Evolutionary conservation across 2,329 filamentous ascomycete species (phyloP).

Genomic region (Botryotinia convoluta): DNA sequence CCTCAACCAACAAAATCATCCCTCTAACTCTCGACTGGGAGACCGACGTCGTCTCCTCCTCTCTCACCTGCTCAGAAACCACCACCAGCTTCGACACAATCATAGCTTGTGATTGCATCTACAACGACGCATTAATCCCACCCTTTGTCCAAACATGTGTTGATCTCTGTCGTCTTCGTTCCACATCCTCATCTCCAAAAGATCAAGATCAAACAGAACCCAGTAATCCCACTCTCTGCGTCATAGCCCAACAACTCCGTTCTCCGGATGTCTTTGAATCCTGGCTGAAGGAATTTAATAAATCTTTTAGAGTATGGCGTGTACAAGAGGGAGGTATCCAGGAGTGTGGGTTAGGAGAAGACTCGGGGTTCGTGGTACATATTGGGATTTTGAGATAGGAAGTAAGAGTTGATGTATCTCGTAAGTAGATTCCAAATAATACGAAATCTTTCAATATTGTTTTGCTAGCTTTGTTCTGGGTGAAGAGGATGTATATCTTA

Average conservation of each 20-base stretch:
- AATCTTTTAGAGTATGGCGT: slow-evolving; percentile 71
- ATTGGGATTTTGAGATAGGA: slow-evolving; percentile 60
- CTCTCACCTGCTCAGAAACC: slow-evolving; percentile 32
- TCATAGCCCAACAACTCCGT: slow-evolving; percentile 87
- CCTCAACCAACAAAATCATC: slow-evolving; percentile 8
- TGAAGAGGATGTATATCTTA: not conserved
- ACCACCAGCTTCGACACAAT: slow-evolving; percentile 64
- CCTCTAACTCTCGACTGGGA: slow-evolving; percentile 76
- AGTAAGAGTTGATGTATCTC: not conserved
- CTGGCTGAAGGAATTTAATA: slow-evolving; percentile 70
- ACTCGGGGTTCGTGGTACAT: slow-evolving; percentile 79
- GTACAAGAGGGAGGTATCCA: slow-evolving; percentile 43
- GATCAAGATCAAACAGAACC: slow-evolving; percentile 16
- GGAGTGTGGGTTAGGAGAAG: slow-evolving; percentile 30
- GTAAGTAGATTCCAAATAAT: not conserved
- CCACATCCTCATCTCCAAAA: not conserved
- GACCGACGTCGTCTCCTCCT: slow-evolving; percentile 36
- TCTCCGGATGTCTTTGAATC: slow-evolving; percentile 79
- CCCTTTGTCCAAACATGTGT: slow-evolving; percentile 81
- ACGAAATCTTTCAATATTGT: no score
- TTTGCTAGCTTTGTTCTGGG: not conserved
- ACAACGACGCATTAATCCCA: slow-evolving; percentile 81
- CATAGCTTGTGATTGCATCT: slow-evolving; percentile 90
- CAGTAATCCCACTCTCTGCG: slow-evolving; percentile 60
- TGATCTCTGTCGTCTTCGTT: slow-evolving; percentile 65